Evolutionary conservation across 768 basidiomycete genomes (phyloP).

Genomic region (Mycena floridula): DNA sequence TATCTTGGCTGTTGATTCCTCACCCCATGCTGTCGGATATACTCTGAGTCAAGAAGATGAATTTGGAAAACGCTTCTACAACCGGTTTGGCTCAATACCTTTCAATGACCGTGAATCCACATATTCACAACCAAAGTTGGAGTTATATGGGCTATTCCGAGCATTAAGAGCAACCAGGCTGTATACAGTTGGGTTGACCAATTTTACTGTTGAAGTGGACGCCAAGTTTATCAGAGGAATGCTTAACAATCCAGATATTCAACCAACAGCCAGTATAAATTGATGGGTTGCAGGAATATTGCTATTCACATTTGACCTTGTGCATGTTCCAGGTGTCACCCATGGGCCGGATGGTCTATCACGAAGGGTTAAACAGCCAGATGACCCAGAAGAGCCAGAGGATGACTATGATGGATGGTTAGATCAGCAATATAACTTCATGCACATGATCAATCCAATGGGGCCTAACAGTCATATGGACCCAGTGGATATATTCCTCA

Average conservation of each 20-base stretch:
- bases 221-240: constrained; percentile 17
- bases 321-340: constrained; percentile 18
- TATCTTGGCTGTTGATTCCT: constrained; percentile 25
- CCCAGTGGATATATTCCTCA: not conserved
- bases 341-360: constrained; percentile 29
- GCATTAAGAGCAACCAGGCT: not conserved
- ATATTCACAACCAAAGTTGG: constrained; percentile 16
- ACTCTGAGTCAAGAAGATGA: constrained; percentile 18
- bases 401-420: constrained; percentile 6
- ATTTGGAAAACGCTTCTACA: constrained; percentile 9
- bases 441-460: constrained; percentile 18
- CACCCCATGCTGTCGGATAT: constrained; percentile 12
- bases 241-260: constrained; percentile 24
- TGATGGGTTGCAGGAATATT: constrained; percentile 29
- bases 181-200: not conserved
- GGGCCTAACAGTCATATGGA: not conserved
- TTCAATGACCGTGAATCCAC: constrained; percentile 17
- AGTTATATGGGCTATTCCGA: constrained; percentile 11
- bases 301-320: constrained; percentile 24
- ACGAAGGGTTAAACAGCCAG: constrained; percentile 7
- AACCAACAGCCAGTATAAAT: constrained; percentile 28
- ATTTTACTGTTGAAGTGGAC: constrained; percentile 14
- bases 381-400: constrained; percentile 5
- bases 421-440: constrained; percentile 8
- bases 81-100: constrained; percentile 23